Evolutionary conservation across 768 basidiomycete species (phyloP).

Genomic region (Cystofilobasidium bisporidii): DNA sequence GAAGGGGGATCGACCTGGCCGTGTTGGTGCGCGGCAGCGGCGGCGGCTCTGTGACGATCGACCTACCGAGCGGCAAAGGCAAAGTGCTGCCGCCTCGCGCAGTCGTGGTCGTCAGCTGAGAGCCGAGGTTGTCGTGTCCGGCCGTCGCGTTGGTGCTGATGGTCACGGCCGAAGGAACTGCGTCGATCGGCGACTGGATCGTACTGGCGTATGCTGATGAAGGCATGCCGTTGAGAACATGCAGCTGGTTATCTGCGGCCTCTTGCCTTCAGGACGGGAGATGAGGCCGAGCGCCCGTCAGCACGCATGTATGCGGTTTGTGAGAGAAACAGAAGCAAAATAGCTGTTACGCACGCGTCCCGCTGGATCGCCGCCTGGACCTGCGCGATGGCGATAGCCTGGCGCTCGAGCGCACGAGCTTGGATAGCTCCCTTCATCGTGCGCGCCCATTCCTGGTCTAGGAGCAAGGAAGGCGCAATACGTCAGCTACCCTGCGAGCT

Average conservation of each 20-base stretch:
- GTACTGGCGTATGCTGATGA: slow-evolving; percentile 39
- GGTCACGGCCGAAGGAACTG: neutral
- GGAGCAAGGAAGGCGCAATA: neutral
- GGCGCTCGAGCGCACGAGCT: slow-evolving; percentile 38
- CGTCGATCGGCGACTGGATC: slow-evolving; percentile 20
- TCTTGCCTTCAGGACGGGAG: neutral
- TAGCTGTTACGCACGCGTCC: slow-evolving; percentile 1
- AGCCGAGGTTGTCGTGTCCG: neutral
- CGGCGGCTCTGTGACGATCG: neutral
- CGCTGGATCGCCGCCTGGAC: slow-evolving; percentile 35
- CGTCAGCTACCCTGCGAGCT: too few species aligned
- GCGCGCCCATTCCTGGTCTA: slow-evolving; percentile 40
- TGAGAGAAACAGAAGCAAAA: neutral
- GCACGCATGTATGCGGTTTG: too few species aligned
- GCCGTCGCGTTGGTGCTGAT: slow-evolving; percentile 11
- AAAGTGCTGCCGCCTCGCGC: neutral
- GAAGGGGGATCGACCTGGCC: neutral
- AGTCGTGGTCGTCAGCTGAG: neutral
- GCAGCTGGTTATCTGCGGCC: slow-evolving; percentile 27
- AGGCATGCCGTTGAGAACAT: slow-evolving; percentile 40
- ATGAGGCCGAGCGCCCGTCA: neutral
- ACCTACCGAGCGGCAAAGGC: neutral
- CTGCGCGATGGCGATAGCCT: slow-evolving; percentile 39
- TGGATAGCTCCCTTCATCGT: slow-evolving; percentile 38
- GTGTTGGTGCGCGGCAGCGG: neutral